Percentiles rank a stretch among this genome's conserved stretches.
Conservation (phyloP, 2,329 filamentous ascomycete species). For the Fusarium pseudocircinatum region DNA sequence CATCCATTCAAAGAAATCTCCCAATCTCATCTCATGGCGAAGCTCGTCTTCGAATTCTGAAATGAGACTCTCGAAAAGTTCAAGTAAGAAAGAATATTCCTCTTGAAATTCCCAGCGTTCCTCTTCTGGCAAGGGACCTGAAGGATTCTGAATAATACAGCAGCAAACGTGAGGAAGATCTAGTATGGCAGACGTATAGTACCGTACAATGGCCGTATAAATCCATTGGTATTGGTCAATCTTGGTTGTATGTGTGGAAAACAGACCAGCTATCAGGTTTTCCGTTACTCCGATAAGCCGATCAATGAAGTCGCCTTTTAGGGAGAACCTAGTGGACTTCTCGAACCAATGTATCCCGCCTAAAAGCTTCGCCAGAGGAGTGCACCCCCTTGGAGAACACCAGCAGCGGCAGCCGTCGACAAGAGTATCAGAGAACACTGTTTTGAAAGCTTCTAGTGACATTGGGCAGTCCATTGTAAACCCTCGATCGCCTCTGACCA, state of each 20-base stretch:
- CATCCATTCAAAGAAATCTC: accelerated
- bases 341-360: not conserved
- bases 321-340: too few species aligned
- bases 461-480: not conserved
- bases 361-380: not conserved
- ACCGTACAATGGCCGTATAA: accelerated
- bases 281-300: too few species aligned
- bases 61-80: accelerated
- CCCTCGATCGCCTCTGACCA: too few species aligned
- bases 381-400: not conserved
- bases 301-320: too few species aligned
- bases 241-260: accelerated
- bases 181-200: accelerated
- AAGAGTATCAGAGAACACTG: accelerated
- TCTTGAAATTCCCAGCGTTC: accelerated
- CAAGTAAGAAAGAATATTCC: not conserved
- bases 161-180: not conserved
- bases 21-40: accelerated
- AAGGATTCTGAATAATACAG: accelerated
- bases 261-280: not conserved
- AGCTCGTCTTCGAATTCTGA: accelerated
- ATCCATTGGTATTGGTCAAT: not conserved
- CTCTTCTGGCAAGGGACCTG: not conserved
- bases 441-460: not conserved
- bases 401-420: not conserved